Base-by-base conservation (phyloP, 768 basidiomycete species). In the Arthromyces matolae region DNA sequence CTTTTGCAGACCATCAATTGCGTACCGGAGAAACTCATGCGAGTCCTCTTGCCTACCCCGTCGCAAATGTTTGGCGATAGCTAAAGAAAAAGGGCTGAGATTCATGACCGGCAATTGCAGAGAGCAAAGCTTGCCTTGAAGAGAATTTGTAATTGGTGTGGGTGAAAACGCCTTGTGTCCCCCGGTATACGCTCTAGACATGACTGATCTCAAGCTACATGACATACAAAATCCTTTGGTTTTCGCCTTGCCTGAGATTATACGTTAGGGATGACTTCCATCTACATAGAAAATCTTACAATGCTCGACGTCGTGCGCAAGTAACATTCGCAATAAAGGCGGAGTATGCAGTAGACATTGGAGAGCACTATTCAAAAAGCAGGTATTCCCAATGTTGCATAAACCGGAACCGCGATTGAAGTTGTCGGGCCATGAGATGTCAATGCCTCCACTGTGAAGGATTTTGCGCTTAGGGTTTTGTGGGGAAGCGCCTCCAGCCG, bases 11-110 rank as follows among this genome's bases (percentile, higher is more conserved):
- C 85, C 87, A 59, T 99, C 96, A 24, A 97, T 83, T 16, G 86
- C 84, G 65, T 94, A 96, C 25, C 96, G 84, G 40, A 99, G 81
- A 61, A 98, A 98, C 66, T 99, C 96, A 62, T 99, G 96, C 8
- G 96, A 84, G 64, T 99, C 96, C 62, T 99, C 96, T 64, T 99
- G 96, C 56, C 92, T 73, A n/a, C 91, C 93, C 66, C 71, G 79
- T 33, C 85, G 81, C 81, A 97, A 83, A 58, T 90, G 84, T 64
- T 93, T 93, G 13, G 93, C 93, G 50, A 98, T 93, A 7, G 74
- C 93, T 97, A 34, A 13, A 32, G 51, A 8, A 40, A 20, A 47
- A 35, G 8, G 19, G 50, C 10, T 48, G 57, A 16, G 10, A 34
- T 16, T 42, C n/a, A 22, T 28, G 45, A 5, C 33, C 31, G 42